Conservation (phyloP, 768 basidiomycete genomes). For the Mycena chlorophos region DNA sequence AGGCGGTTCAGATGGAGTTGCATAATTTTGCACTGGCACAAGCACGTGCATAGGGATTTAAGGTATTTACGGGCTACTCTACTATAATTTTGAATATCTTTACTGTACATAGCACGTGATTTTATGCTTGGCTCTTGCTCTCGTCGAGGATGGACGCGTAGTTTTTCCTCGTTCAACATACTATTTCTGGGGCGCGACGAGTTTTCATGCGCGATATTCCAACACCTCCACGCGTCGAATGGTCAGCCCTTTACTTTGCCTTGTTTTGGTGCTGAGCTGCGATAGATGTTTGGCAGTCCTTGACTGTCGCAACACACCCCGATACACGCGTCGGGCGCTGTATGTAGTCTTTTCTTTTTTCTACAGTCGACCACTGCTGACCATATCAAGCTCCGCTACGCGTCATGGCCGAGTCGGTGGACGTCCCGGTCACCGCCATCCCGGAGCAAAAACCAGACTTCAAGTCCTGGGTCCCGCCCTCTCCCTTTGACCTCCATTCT, state of each 20-base stretch:
- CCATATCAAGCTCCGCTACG: slow-evolving; percentile 66
- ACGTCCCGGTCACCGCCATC: slow-evolving; percentile 58
- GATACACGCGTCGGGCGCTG: slow-evolving; percentile 66
- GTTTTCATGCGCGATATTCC: slow-evolving; percentile 78
- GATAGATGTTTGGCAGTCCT: slow-evolving; percentile 74
- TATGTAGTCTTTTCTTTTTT: slow-evolving; percentile 38
- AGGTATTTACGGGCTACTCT: too few relatives aligned
- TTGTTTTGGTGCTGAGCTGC: slow-evolving; percentile 3
- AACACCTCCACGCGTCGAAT: slow-evolving; percentile 57
- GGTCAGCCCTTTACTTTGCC: slow-evolving; percentile 42
- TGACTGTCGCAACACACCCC: slow-evolving; percentile 72
- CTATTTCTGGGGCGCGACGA: slow-evolving; percentile 88
- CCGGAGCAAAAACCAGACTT: slow-evolving; percentile 63
- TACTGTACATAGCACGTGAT: not conserved
- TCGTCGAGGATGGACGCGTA: not conserved
- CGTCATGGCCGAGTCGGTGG: slow-evolving; percentile 50
- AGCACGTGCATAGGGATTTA: too few relatives aligned
- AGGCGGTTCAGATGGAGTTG: slow-evolving; percentile 41
- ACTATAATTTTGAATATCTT: not conserved
- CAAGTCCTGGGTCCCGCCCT: slow-evolving; percentile 57
- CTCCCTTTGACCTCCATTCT: slow-evolving; percentile 40
- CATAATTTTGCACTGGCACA: not conserved
- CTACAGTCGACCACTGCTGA: slow-evolving; percentile 7
- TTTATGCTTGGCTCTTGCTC: not conserved
- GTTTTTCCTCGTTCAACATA: slow-evolving; percentile 56